Percentiles rank a stretch among this genome's conserved stretches.
These are phyloP conservation scores for Penicillium goetzii DNA, from an alignment of 495 filamentous ascomycete genomes.

Conservation along the genomic window DNA sequence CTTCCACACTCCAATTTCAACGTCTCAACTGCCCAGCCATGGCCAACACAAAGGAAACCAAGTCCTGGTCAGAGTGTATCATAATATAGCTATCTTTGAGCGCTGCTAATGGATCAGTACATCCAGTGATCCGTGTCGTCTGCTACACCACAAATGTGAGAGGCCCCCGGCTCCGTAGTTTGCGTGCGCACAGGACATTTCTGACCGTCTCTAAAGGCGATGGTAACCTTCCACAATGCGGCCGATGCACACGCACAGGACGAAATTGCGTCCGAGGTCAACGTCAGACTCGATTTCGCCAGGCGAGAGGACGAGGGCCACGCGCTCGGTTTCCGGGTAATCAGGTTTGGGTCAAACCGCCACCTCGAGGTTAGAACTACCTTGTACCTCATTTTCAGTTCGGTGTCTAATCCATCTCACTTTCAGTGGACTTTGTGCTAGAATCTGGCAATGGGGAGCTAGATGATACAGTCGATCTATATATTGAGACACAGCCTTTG, in stretches of 20 bases:
- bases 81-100: not conserved
- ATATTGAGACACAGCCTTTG: not conserved
- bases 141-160: constrained; percentile 33
- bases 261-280: constrained; percentile 24
- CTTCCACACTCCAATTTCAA: constrained; percentile 2
- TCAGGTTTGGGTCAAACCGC: constrained; percentile 33
- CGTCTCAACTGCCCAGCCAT: not conserved
- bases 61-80: constrained; percentile 20
- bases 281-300: constrained; percentile 23
- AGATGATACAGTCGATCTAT: constrained; percentile 4
- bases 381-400: not conserved
- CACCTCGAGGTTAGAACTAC: constrained; percentile 28
- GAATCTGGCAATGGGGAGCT: constrained; percentile 28
- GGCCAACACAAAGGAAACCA: constrained; percentile 4
- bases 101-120: not conserved
- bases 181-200: not conserved
- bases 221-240: constrained; percentile 28
- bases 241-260: constrained; percentile 28
- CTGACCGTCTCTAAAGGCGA: constrained; percentile 19
- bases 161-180: not conserved
- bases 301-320: constrained; percentile 17
- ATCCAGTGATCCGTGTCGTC: constrained; percentile 30
- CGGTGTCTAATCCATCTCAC: not conserved
- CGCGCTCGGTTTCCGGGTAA: constrained; percentile 31
- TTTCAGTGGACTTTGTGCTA: constrained; percentile 31